Conservation (phyloP, 805 yeast genomes). For the Suhomyces tanzawaensis region DNA sequence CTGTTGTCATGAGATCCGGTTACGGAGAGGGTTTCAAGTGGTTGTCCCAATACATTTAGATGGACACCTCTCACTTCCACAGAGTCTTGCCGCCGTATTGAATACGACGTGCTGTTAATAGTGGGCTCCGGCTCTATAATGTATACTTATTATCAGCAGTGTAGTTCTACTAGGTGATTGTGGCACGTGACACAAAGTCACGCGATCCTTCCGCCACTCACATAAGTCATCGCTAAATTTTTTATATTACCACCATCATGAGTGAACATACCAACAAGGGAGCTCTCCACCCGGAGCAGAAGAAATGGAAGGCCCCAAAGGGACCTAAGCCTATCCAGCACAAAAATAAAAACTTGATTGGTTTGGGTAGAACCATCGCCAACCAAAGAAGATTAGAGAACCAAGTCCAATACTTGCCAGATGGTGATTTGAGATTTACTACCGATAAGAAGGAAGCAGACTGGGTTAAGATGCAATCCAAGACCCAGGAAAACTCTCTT, state of each 20-base stretch:
- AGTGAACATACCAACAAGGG: slow-evolving; percentile 33
- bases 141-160: not conserved
- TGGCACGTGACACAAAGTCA: not conserved
- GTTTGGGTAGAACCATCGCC: slow-evolving; percentile 80
- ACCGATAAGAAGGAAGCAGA: slow-evolving; percentile 80
- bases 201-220: not conserved
- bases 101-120: not conserved
- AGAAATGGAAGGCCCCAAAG: slow-evolving; percentile 84
- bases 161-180: not conserved
- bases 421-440: slow-evolving; percentile 86
- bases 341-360: slow-evolving; percentile 79
- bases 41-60: slow-evolving; percentile 90
- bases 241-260: slow-evolving; percentile 13
- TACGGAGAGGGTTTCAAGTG: slow-evolving; percentile 98
- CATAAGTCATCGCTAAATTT: slow-evolving; percentile 1
- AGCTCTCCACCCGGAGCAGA: slow-evolving; percentile 45
- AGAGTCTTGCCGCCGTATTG: not conserved
- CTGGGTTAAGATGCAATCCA: slow-evolving; percentile 89
- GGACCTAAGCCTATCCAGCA: slow-evolving; percentile 90
- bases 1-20: slow-evolving; percentile 98
- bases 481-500: slow-evolving; percentile 89
- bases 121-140: too few species aligned
- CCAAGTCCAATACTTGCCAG: slow-evolving; percentile 69
- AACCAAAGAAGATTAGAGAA: slow-evolving; percentile 71
- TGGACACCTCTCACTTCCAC: not conserved